Base-by-base conservation (phyloP, 1,284 basidiomycete species). In the Cryptococcus neoformans region DNA sequence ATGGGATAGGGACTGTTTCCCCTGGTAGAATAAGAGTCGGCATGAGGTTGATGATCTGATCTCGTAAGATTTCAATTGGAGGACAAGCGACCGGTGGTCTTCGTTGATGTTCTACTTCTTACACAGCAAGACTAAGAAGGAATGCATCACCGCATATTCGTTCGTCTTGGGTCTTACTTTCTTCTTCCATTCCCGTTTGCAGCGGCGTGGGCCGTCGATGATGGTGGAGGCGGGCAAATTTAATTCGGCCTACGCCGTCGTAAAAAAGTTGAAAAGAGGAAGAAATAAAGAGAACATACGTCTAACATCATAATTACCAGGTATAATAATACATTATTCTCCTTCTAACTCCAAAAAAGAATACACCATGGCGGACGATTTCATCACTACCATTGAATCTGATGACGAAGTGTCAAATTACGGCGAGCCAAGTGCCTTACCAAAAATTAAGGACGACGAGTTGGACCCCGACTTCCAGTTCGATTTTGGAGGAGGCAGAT, bases 401-500 rank as follows among this genome's bases (percentile, higher is more conserved):
- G 78, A 79, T 62, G 74, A 76, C 57, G 78, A 79, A 62, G 62
- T 62, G 6, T 58, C 63, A 14, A 56, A 62, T 51, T 58, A 59
- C 35, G 65, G 62, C 28, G 62, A 68, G 44, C 69, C 65, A 49
- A 53, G 28, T 52, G 46, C 46, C n/a, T 53, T 42, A 34, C 17
- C 56, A 28, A 51, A 55, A 49, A 42, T 65, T 44, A 85, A 87
- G 53, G 85, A 85, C 40, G 83, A 83, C 39, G 83, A 83, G 58
- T 81, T 96, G 44, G 83, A 93, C 75, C 86, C 86, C 3, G 85
- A 87, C 53, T 93, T 96, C 72, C 81, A 82, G 36, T 95, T 97
- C 70, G 90, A 93, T 75, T 68, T 87, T 16, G 83, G 83, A 39
- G 84, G 85, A 9, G 62, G 69, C 49, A 52, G 62, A 16, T 47